Evolutionary conservation across 2,329 filamentous ascomycete genomes (phyloP), one percentile per base, ranked within the genome.

Genomic region (Epichloe uncinata): DNA sequence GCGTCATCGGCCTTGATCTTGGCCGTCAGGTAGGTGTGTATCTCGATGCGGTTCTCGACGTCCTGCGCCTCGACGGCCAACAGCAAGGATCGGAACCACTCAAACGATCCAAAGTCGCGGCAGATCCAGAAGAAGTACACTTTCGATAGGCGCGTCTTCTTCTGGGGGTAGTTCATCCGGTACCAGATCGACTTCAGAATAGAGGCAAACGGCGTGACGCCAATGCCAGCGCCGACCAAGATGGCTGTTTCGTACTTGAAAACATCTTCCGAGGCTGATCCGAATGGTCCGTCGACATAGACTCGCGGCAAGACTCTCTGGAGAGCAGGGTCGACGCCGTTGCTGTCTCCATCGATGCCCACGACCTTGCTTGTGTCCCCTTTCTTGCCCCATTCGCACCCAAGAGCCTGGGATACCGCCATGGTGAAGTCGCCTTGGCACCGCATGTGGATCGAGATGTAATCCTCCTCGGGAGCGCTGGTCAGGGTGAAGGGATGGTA

Each of bases 81-180:
- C 15, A 94, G 77, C 53, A 94, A 71, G 26, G 85, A 90, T 46
- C 86, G 78, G 75, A 93, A 93, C 87, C 87, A 94, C 72, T 93
- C 87, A 60, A 93, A 90, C 0, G 84, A 88, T 35, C 84, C 86
- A 61, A 91, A 91, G 66, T 93, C 87, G 66, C 87, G 78, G 73
- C 87, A 91, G 54, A 93, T 82, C 87, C 87, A 93, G 77, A 93
- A 89, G 73, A 93, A 93, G 72, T 93, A 94, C 22, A 94, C 86
- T 67, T 93, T 94, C 61, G 82, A 77, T 42, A 94, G 74, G 4
- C 85, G 76, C 3, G 85, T 90, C 69, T 84, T 85, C 66, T 83
- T 79, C 64, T 87, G 82, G 3, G 85, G 84, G 68, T 87, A 90
- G 74, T 89, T 91, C 83, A 91, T 89, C 46, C 87, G 81, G 72